Evolutionary conservation across 345 rosid genomes (phyloP), one percentile per base, ranked within the genome.

Genomic region (Physaria fendleri): DNA sequence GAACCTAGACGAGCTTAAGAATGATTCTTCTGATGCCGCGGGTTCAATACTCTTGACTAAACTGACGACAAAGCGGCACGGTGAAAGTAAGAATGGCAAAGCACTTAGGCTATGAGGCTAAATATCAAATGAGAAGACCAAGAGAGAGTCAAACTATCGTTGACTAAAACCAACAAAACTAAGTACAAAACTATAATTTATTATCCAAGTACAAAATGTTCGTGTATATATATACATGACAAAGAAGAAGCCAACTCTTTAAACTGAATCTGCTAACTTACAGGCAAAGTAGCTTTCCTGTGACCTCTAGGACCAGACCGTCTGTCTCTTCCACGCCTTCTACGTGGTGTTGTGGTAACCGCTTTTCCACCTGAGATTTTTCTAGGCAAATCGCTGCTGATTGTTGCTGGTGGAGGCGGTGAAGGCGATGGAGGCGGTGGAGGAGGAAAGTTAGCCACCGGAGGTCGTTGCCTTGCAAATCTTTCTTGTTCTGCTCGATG

Each of bases 271-370:
- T 69, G 64, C 46, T 63, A 57, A 62, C 58, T 23, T 47, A 40
- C 52, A 17, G 69, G 74, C 51, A 70, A 43, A 30, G 21, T 71
- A 25, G 77, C 78, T 77, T 79, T 91, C 34, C 92, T 82, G 56
- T 78, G 96, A 28, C 81, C 89, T 65, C 90, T 82, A 13, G 85
- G 66, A 29, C 79, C 63, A 1, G 87, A 80, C 80, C 87, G 68
- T 67, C 81, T 74, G 33, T 75, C 82, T 62, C 73, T 74, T 47
- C 85, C 76, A 6, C 82, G 95, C 77, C 81, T 82, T 18, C 73
- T 56, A 13, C 76, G 67, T 42, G 46, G 56, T 56, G 66, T 77
- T 41, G 72, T 76, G 27, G 65, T 51, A 1, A 74, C 78, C 54
- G n/a, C n/a, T n/a, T 50, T 76, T 56, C 74, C 88, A 29, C 49